These are phyloP conservation scores for Metarhizium guizhouense DNA, from an alignment of 2,329 filamentous ascomycete genomes.

Conservation along the genomic window DNA sequence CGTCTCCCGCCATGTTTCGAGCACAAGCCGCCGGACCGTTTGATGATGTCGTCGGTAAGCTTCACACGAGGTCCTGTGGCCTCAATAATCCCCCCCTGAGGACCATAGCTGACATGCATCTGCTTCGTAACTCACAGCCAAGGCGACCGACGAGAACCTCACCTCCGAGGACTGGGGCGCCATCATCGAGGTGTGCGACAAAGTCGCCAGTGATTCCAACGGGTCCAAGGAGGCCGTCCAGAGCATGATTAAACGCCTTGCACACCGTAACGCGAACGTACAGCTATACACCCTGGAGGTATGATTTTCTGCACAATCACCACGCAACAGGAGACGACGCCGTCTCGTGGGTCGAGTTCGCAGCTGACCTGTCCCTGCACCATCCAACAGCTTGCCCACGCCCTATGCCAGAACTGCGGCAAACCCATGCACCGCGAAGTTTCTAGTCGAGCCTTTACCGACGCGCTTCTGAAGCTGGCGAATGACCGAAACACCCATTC, in stretches of 20 bases:
- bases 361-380: background rate
- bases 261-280: conserved; percentile 91
- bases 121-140: conserved; percentile 30
- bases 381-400: conserved; percentile 64
- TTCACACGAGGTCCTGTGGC: conserved; percentile 1
- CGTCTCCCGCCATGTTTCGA: conserved; percentile 42
- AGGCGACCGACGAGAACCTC: conserved; percentile 94
- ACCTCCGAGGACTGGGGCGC: conserved; percentile 68
- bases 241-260: conserved; percentile 83
- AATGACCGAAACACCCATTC: conserved; percentile 92
- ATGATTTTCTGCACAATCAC: conserved; percentile 11
- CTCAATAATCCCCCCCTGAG: background rate
- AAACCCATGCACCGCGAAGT: conserved; percentile 80
- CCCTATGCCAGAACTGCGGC: conserved; percentile 86
- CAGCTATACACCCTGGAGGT: conserved; percentile 91
- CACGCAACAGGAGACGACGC: background rate
- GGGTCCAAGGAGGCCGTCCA: conserved; percentile 77
- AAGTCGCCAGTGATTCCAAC: conserved; percentile 43
- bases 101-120: background rate
- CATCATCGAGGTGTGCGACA: conserved; percentile 56
- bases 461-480: conserved; percentile 81
- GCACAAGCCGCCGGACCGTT: conserved; percentile 48
- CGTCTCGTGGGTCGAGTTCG: background rate
- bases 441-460: conserved; percentile 86
- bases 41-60: conserved; percentile 51